Evolutionary conservation across 2,329 filamentous ascomycete species (phyloP), one percentile per base, ranked within the genome.

Genomic region (Dothidotthia symphoricarpi): DNA sequence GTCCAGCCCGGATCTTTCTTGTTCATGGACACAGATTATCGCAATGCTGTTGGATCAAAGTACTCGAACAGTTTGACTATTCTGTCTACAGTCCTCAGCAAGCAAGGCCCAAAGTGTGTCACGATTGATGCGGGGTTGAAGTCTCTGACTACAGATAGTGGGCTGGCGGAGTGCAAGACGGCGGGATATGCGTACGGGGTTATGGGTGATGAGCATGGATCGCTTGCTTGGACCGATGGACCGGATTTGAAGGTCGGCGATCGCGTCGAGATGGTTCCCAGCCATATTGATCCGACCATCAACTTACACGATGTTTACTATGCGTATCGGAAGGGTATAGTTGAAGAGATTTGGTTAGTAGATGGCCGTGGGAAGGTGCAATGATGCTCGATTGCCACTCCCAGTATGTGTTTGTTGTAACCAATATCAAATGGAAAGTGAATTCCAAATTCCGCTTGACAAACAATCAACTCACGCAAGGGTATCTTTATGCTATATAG

Each of bases 11-110:
- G 75, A 0, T 75, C 72, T 0, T 78, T 78, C 41, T 69, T 78
- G 38, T 78, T 78, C 52, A 78, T 78, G 75, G 75, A 78, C 39
- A 75, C 75, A 2, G 75, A 78, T 49, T 78, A 78, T 47, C 69
- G 74, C 3, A 73, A 75, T 34, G 75, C 75, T 0, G 65, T 78
- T 0, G 75, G 75, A 1, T 59, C 64, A 0, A 69, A 69, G 37
- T 78, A 74, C 50, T 63, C 65, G 0, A 72, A 77, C 45, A 76
- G 72, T 31, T 44, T 77, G 16, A 73, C 72, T 0, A 66, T 77
- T 6, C 45, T 76, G 14, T 66, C 73, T 0, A 76, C 74, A 0
- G 73, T 76, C 0, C 43, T 77, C 13, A 75, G 72, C 59, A 65
- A 67, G 40, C 73, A 75, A 47, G 71, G 70, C 0, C 57, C 65